Base-by-base conservation (phyloP, 257 asterid genomes). In the Eucommia ulmoides region DNA sequence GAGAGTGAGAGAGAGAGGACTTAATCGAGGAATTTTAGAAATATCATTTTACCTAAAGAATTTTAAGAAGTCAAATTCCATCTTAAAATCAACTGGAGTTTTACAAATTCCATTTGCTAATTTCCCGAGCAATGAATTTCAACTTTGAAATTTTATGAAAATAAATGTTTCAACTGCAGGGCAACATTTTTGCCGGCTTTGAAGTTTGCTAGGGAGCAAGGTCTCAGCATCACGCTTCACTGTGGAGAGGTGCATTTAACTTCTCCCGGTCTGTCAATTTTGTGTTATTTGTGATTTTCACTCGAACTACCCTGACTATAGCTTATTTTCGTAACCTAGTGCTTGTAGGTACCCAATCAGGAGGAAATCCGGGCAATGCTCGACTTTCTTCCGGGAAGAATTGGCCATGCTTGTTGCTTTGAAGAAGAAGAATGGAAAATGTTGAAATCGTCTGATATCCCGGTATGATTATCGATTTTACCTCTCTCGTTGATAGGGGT, bases 391-490 rank as follows among this genome's bases (percentile, higher is more conserved):
- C 98, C 96, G 0, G 62, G 59, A 55, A 85, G 98, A 65, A 85
- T 85, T 52, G 98, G 98, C 24, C 98, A 89, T 71, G 98, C 98
- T 55, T 89, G 98, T 70, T 89, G 79, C 80, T 72, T 89, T 45
- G 86, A 67, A 54, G 86, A 80, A 23, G 73, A 73, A 26, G 82
- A 80, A 25, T 82, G 83, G 91, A 53, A 65, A 29, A 7, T 29
- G 38, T 29, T 5, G 8, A 29, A 29, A 29, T 29, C 12, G 38
- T 29, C 12, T 29, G 38, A 7, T 29, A 29, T 12, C 38, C 7
- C 38, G 12, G 38, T 5, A 29, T 7, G 7, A 29, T 29, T 29
- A 7, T 29, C 38, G 12, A 5, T 29, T 29, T 7, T 12, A 29
- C 12, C 38, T 29, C 38, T 29, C 8, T 5, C 7, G 12, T 12